Evolutionary conservation across 306 rosid species (phyloP).

Genomic region (Vigna angularis): DNA sequence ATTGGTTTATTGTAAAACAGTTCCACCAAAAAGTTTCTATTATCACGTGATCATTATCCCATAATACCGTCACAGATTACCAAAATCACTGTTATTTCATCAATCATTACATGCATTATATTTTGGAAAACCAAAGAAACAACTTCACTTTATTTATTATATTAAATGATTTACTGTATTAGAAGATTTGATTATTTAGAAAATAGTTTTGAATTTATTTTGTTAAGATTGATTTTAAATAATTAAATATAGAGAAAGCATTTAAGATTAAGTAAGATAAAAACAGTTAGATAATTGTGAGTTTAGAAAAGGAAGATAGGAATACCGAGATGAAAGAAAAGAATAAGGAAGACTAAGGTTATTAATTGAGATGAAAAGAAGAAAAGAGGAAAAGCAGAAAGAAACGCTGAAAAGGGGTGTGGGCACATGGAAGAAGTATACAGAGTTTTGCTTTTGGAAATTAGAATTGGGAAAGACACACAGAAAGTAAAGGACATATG

Average conservation of each 20-base stretch:
- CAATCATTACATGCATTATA: too few relatives aligned
- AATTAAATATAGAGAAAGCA: too few relatives aligned
- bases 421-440: neutral
- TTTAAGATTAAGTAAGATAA: too few relatives aligned
- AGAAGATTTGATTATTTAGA: too few relatives aligned
- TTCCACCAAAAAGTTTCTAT: constrained; percentile 2
- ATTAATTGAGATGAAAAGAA: too few relatives aligned
- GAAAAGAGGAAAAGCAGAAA: neutral
- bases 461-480: constrained; percentile 48
- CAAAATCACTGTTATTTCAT: neutral
- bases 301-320: neutral
- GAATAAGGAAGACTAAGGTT: neutral
- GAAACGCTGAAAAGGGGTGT: constrained; percentile 54
- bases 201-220: too few relatives aligned
- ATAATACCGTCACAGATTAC: neutral
- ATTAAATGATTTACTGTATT: too few relatives aligned
- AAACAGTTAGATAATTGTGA: too few relatives aligned
- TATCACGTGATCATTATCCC: neutral
- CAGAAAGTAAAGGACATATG: constrained; percentile 53
- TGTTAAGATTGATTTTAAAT: too few relatives aligned
- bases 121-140: too few relatives aligned
- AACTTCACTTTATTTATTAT: too few relatives aligned
- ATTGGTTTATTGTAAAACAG: constrained; percentile 28
- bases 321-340: neutral
- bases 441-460: constrained; percentile 29